Conservation (phyloP, 2,329 filamentous ascomycete genomes). For the Botryotinia narcissicola region DNA sequence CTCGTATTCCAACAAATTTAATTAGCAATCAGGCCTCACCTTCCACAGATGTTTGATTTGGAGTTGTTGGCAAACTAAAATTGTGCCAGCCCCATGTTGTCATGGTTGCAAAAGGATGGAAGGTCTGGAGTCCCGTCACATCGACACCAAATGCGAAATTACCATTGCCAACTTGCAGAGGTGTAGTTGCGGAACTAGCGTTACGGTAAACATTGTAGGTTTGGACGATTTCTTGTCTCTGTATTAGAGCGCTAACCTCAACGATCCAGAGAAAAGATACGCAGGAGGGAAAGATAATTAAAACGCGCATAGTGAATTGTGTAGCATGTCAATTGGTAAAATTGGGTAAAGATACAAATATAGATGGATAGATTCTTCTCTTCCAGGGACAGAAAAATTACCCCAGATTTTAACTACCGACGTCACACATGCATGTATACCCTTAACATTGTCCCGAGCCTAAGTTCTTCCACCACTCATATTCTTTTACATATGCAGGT, state of each 20-base stretch:
- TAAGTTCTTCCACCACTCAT: conserved; percentile 9
- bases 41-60: conserved; percentile 37
- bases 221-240: conserved; percentile 1
- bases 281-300: not conserved
- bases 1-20: conserved; percentile 34
- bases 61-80: conserved; percentile 42
- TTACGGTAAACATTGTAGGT: conserved; percentile 29
- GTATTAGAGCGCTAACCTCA: not conserved
- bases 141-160: conserved; percentile 49
- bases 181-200: conserved; percentile 36
- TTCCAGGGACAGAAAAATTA: not conserved
- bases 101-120: conserved; percentile 43
- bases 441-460: conserved; percentile 9
- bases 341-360: not conserved
- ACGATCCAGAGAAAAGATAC: not conserved
- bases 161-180: conserved; percentile 47
- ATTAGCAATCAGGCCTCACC: not conserved
- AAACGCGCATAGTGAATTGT: not conserved
- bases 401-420: conserved; percentile 4
- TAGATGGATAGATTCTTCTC: not conserved
- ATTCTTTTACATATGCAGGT: not conserved
- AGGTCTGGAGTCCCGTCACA: conserved; percentile 47
- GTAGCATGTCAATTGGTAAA: not conserved
- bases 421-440: not conserved
- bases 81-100: conserved; percentile 49